These are phyloP conservation scores for Eucalyptus sp. DNA, from an alignment of 345 rosid genomes.

Conservation along the genomic window DNA sequence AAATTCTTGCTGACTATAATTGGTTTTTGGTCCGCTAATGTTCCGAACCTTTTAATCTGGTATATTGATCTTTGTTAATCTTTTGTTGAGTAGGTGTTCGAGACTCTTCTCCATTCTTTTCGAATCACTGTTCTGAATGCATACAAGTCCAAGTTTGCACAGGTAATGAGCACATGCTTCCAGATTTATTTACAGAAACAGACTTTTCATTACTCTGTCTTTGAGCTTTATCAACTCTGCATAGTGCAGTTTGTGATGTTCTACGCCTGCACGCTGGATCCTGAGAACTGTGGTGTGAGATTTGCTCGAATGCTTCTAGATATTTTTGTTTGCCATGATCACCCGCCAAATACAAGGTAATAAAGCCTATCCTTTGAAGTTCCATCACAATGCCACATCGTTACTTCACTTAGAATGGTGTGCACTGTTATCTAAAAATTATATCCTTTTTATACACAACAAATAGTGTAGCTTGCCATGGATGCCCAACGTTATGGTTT, in stretches of 20 bases:
- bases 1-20: not conserved
- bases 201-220: not conserved
- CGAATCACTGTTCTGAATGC: conserved; percentile 40
- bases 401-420: not conserved
- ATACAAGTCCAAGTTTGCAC: conserved; percentile 77
- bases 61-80: not conserved
- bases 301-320: conserved; percentile 49
- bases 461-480: not conserved
- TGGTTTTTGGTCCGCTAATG: not conserved
- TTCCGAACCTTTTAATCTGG: not conserved
- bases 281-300: conserved; percentile 61
- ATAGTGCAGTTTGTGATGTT: conserved; percentile 76
- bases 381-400: not conserved
- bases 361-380: not conserved
- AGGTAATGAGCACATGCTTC: conserved; percentile 29
- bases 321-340: conserved; percentile 24
- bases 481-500: not conserved
- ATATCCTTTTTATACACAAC: not conserved
- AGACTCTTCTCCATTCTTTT: conserved; percentile 60
- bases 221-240: not conserved
- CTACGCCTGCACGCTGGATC: conserved; percentile 81
- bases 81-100: conserved; percentile 46
- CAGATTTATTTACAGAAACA: not conserved
- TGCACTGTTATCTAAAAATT: not conserved
- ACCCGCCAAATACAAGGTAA: conserved; percentile 46